These are phyloP conservation scores for Nigrospora osmanthi DNA, from an alignment of 2,329 filamentous ascomycete genomes.

Conservation along the genomic window DNA sequence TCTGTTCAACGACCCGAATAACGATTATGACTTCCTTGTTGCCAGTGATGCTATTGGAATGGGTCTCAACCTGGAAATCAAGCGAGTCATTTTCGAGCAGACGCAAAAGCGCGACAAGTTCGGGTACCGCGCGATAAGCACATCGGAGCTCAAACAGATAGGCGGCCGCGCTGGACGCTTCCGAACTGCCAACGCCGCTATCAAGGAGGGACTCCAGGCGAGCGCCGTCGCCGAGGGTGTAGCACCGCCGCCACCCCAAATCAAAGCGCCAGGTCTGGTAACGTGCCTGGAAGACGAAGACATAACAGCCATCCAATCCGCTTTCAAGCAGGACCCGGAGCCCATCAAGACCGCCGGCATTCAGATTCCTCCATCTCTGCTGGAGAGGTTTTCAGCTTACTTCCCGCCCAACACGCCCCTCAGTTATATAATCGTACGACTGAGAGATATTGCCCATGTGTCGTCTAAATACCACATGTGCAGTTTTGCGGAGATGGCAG, in stretches of 20 bases:
- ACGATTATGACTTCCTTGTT: slow-evolving; percentile 90
- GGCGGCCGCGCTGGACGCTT: slow-evolving; percentile 86
- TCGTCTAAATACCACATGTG: slow-evolving; percentile 66
- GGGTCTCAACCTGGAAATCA: slow-evolving; percentile 90
- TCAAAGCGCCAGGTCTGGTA: slow-evolving; percentile 54
- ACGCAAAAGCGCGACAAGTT: slow-evolving; percentile 63
- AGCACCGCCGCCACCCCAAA: slow-evolving; percentile 13
- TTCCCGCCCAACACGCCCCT: slow-evolving; percentile 78
- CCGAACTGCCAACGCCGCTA: slow-evolving; percentile 58
- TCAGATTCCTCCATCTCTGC: slow-evolving; percentile 59
- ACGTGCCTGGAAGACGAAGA: slow-evolving; percentile 71
- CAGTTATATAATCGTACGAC: slow-evolving; percentile 69
- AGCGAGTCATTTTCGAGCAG: slow-evolving; percentile 80
- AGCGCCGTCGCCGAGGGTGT: slow-evolving; percentile 4
- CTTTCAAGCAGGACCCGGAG: slow-evolving; percentile 56
- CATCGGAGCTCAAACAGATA: slow-evolving; percentile 89
- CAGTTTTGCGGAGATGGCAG: slow-evolving; percentile 51
- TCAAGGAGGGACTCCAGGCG: slow-evolving; percentile 11
- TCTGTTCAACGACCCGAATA: slow-evolving; percentile 90
- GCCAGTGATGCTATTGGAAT: slow-evolving; percentile 96
- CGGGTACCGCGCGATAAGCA: slow-evolving; percentile 47
- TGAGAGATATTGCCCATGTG: slow-evolving; percentile 61
- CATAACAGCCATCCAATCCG: slow-evolving; percentile 50
- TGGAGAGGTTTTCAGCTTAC: slow-evolving; percentile 72
- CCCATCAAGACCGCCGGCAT: slow-evolving; percentile 67